Evolutionary conservation across 345 rosid genomes (phyloP), one percentile per base, ranked within the genome.

Genomic region (Lenwebbia sp.): DNA sequence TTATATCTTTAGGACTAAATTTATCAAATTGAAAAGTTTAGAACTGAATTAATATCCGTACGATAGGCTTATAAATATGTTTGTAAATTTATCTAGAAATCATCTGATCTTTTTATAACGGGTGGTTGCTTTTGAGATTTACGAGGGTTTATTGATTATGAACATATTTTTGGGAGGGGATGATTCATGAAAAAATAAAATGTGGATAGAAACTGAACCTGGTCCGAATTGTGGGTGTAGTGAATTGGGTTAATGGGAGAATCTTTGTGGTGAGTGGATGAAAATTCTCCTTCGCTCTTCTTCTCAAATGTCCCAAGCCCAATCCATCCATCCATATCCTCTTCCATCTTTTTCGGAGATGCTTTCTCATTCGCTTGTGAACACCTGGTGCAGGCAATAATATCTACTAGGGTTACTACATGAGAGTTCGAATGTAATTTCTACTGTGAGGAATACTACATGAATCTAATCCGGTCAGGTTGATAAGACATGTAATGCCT

Each of bases 1-100:
- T 7, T 19, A 6, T 19, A 54, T 6, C 4, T 19, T 54, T 6
- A 54, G 10, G 3, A 62, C 1, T 30, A 30, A 30, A 62, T 60
- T 28, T 1, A 8, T 5, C 11, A 30, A 7, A 62, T 62, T 62
- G 2, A 3, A 30, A 1, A 30, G 8, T 57, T 14, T 28, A 60
- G 13, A 5, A 60, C 1, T 60, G 40, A 28, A 60, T 6, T 60
- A 5, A 7, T 4, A 60, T 28, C 0, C 0, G 0, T 6, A 60
- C 8, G 28, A 60, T 60, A 60, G 8, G 15, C 7, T 28, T 60
- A 60, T 2, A 5, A 60, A 28, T 6, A 2, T 62, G 8, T 62
- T 30, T 1, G 4, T 15, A 62, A 2, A 14, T 62, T 62, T 62
- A 9, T 15, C 37, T 62, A 30, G 2, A 62, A 30, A 62, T 28